Percentiles rank a stretch among this genome's conserved stretches.
Conservation (phyloP, 495 filamentous ascomycete species). For the Cercophora samala region DNA sequence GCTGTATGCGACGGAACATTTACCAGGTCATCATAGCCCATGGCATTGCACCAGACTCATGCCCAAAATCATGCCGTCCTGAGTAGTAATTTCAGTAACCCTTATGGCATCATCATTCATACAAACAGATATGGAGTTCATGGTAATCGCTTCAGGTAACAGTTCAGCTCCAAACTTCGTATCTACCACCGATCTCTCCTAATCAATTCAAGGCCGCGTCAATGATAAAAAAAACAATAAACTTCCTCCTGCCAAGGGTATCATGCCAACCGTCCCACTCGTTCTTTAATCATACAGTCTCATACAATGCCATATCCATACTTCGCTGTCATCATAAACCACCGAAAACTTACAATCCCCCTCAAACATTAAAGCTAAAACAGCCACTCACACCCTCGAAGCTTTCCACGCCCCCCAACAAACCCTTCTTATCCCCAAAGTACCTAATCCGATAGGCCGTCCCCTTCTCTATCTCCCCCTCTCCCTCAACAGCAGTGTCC, state of each 20-base stretch:
- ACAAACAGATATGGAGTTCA: too few species aligned
- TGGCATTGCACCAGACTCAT: too few species aligned
- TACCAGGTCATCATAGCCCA: too few species aligned
- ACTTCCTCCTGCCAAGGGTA: not conserved
- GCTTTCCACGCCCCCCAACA: slow-evolving; percentile 60
- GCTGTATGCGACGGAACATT: too few species aligned
- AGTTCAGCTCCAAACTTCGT: too few species aligned
- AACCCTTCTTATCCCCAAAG: slow-evolving; percentile 75
- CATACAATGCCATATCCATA: not conserved
- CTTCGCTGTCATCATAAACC: not conserved
- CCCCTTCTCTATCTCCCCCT: slow-evolving; percentile 33
- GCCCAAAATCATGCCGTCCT: too few species aligned
- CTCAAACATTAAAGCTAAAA: not conserved
- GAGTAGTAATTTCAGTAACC: too few species aligned
- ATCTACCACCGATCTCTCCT: too few species aligned
- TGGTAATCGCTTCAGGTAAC: too few species aligned
- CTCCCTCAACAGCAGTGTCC: slow-evolving; percentile 61
- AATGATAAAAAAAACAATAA: not conserved
- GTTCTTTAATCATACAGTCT: slow-evolving; percentile 39
- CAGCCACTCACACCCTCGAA: slow-evolving; percentile 61
- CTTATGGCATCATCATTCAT: too few species aligned
- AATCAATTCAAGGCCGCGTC: too few species aligned
- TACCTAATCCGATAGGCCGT: slow-evolving; percentile 71
- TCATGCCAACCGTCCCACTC: slow-evolving; percentile 6
- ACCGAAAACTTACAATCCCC: not conserved